Conservation (phyloP, 2,329 filamentous ascomycete species). For the Xylaria sp. region DNA sequence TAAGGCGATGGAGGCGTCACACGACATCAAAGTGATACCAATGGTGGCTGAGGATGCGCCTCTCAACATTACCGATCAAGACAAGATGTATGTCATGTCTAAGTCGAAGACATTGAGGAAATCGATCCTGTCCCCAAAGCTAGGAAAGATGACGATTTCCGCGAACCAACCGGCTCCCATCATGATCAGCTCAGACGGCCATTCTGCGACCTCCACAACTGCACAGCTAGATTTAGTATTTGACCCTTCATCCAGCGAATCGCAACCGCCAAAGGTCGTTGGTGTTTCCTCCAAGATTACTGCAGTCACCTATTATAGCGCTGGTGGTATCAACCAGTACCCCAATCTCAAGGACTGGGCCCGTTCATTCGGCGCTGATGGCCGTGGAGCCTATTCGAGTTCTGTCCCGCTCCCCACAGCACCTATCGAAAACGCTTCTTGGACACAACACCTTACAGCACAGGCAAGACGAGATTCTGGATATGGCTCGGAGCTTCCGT, state of each 20-base stretch:
- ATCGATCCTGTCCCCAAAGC: slow-evolving; percentile 63
- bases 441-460: slow-evolving; percentile 54
- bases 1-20: slow-evolving; percentile 56
- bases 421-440: slow-evolving; percentile 52
- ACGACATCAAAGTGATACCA: slow-evolving; percentile 65
- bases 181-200: slow-evolving; percentile 63
- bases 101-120: slow-evolving; percentile 65
- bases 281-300: slow-evolving; percentile 62
- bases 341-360: slow-evolving; percentile 64
- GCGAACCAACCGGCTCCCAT: slow-evolving; percentile 60
- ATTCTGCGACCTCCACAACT: slow-evolving; percentile 55
- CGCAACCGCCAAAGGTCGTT: slow-evolving; percentile 60
- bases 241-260: slow-evolving; percentile 56
- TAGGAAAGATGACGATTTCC: slow-evolving; percentile 60
- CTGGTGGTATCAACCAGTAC: slow-evolving; percentile 57
- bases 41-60: slow-evolving; percentile 62
- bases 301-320: slow-evolving; percentile 64
- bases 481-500: slow-evolving; percentile 53
- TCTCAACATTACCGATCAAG: slow-evolving; percentile 59
- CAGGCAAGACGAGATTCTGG: slow-evolving; percentile 63
- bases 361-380: slow-evolving; percentile 53
- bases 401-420: slow-evolving; percentile 56
- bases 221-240: slow-evolving; percentile 61
- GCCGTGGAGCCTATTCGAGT: slow-evolving; percentile 59
- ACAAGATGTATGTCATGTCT: slow-evolving; percentile 61